These are phyloP conservation scores for Sutorius eximius DNA, from an alignment of 1,284 basidiomycete genomes.

Conservation along the genomic window DNA sequence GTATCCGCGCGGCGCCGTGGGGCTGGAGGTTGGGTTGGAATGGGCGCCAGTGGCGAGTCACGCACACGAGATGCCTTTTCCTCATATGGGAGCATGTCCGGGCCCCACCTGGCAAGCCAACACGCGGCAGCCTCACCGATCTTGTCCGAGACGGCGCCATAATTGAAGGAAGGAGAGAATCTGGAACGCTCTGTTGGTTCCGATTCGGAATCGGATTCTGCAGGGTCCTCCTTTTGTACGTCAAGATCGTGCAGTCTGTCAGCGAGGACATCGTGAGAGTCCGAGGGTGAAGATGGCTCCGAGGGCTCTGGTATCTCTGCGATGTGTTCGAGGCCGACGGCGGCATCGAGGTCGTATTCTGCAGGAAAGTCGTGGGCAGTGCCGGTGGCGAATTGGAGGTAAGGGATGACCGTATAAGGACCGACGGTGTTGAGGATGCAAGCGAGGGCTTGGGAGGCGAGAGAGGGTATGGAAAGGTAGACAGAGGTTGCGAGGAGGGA, in stretches of 20 bases:
- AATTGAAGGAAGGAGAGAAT: slow-evolving; percentile 53
- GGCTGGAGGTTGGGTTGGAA: slow-evolving; percentile 6
- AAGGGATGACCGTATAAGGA: slow-evolving; percentile 74
- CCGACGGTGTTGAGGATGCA: slow-evolving; percentile 76
- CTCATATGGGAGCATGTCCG: slow-evolving; percentile 75
- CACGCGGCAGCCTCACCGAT: slow-evolving; percentile 88
- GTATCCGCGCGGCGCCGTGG: slow-evolving; percentile 34
- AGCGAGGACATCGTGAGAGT: slow-evolving; percentile 23
- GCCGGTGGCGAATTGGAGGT: slow-evolving; percentile 84
- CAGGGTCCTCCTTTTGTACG: slow-evolving; percentile 39
- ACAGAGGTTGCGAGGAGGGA: slow-evolving; percentile 85
- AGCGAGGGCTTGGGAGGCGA: slow-evolving; percentile 74
- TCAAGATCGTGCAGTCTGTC: slow-evolving; percentile 33
- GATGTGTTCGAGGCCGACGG: slow-evolving; percentile 68
- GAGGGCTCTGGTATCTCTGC: slow-evolving; percentile 45
- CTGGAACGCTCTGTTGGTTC: slow-evolving; percentile 15
- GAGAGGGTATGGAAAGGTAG: slow-evolving; percentile 80
- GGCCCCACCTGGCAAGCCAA: slow-evolving; percentile 87
- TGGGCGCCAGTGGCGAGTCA: slow-evolving; percentile 17
- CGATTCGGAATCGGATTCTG: slow-evolving; percentile 34
- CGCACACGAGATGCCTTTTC: slow-evolving; percentile 36
- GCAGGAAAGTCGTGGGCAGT: slow-evolving; percentile 58
- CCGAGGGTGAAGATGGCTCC: slow-evolving; percentile 9
- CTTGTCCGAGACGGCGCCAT: slow-evolving; percentile 83
- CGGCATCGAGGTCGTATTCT: slow-evolving; percentile 54